Evolutionary conservation across 257 asterid genomes (phyloP).

Genomic region (Cinchona pubescens): DNA sequence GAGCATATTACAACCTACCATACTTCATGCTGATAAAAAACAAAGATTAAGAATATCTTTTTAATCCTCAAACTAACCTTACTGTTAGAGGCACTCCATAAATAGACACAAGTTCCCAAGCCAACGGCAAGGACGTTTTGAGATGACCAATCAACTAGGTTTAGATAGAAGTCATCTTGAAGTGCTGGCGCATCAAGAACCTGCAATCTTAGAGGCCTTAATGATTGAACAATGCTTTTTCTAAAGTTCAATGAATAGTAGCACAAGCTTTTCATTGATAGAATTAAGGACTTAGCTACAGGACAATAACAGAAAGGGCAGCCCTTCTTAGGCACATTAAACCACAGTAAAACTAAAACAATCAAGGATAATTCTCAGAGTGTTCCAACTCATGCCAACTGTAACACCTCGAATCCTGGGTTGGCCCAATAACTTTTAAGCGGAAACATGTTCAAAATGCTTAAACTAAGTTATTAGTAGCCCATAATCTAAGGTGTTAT

Average conservation of each 20-base stretch:
- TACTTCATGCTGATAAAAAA: not conserved
- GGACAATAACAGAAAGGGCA: not conserved
- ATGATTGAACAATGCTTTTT: not conserved
- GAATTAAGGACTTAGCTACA: not conserved
- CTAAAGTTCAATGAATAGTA: not conserved
- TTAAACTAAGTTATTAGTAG: no score
- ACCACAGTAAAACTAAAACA: not conserved
- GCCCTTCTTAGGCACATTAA: not conserved
- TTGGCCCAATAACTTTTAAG: no score
- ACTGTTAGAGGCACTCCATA: slow-evolving; percentile 95
- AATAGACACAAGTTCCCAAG: slow-evolving; percentile 84
- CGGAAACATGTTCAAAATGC: no score
- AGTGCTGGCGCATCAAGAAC: slow-evolving; percentile 96
- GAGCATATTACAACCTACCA: not conserved
- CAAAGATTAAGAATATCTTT: not conserved
- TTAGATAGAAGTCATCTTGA: slow-evolving; percentile 94
- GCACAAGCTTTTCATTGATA: not conserved
- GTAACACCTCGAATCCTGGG: no score
- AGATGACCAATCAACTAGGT: slow-evolving; percentile 97
- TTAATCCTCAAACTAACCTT: slow-evolving; percentile 46
- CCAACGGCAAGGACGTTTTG: slow-evolving; percentile 99
- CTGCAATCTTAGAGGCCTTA: slow-evolving; percentile 34
- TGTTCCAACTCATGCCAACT: not conserved
- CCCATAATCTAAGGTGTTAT: no score
- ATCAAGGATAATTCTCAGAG: not conserved